Evolutionary conservation across 768 basidiomycete species (phyloP).

Genomic region (Phanerodontia chrysosporium): DNA sequence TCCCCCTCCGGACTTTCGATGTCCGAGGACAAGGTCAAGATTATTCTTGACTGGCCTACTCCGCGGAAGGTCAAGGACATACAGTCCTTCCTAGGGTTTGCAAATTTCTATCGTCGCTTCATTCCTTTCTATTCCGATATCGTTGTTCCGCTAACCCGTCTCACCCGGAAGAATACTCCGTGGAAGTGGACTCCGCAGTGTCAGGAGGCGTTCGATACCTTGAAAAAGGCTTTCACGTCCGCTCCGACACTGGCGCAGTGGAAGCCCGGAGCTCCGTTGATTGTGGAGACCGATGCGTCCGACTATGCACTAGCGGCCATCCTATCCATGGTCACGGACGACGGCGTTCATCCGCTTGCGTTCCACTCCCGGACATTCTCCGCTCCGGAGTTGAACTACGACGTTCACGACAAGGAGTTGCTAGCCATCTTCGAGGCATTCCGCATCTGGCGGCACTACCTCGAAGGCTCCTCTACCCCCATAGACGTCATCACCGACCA

Average conservation of each 20-base stretch:
- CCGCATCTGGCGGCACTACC: slow-evolving; percentile 19
- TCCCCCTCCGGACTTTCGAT: slow-evolving; percentile 29
- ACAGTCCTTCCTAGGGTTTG: slow-evolving; percentile 28
- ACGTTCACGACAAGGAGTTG: slow-evolving; percentile 48
- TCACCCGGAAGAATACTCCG: slow-evolving; percentile 24
- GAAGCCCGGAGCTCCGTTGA: slow-evolving; percentile 10
- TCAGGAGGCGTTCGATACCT: slow-evolving; percentile 24
- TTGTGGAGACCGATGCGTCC: slow-evolving; percentile 21
- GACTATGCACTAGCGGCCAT: slow-evolving; percentile 19
- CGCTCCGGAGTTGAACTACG: slow-evolving; percentile 40
- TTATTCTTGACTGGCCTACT: slow-evolving; percentile 27
- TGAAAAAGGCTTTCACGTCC: slow-evolving; percentile 22
- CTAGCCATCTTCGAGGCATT: slow-evolving; percentile 38
- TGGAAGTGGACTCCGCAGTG: slow-evolving; percentile 18
- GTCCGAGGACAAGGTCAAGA: slow-evolving; percentile 36
- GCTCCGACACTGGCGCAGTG: slow-evolving; percentile 20
- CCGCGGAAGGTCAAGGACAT: slow-evolving; percentile 24
- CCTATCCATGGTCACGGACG: slow-evolving; percentile 11
- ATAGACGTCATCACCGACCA: slow-evolving; percentile 30
- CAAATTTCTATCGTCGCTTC: slow-evolving; percentile 30
- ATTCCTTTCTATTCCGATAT: slow-evolving; percentile 31
- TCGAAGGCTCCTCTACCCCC: slow-evolving; percentile 14
- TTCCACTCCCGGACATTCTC: slow-evolving; percentile 27
- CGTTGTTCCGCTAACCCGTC: slow-evolving; percentile 25
- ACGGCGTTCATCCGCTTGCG: slow-evolving; percentile 27